phyloP scores from a whole-genome alignment of 2,329 filamentous ascomycete species.

The Ustilaginoidea virens region DNA sequence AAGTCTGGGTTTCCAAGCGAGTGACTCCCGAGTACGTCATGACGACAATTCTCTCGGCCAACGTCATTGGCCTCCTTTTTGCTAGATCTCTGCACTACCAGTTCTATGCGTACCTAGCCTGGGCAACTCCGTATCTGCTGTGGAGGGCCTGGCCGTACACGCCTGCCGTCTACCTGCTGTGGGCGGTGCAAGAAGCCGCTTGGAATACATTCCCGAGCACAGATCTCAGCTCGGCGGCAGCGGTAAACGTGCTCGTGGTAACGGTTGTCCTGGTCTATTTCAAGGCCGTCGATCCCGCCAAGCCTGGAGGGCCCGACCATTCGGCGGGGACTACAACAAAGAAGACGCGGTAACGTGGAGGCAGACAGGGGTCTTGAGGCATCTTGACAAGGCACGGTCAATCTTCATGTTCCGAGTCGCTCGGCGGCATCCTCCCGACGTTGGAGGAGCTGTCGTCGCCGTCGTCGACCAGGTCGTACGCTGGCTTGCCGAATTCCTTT shows the following conservation, averaged over 20 bases:
- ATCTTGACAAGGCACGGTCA: constrained; percentile 22
- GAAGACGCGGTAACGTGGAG: constrained; percentile 16
- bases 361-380: constrained; percentile 50
- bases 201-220: constrained; percentile 92
- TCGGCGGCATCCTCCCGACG: constrained; percentile 73
- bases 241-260: constrained; percentile 53
- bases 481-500: constrained; percentile 56
- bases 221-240: constrained; percentile 36
- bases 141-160: constrained; percentile 64
- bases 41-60: constrained; percentile 61
- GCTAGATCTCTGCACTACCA: constrained; percentile 87
- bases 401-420: constrained; percentile 63
- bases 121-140: constrained; percentile 75
- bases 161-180: constrained; percentile 50
- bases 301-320: no score
- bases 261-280: constrained; percentile 50
- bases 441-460: constrained; percentile 67
- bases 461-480: constrained; percentile 47
- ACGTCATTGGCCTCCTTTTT: constrained; percentile 68
- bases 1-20: constrained; percentile 37
- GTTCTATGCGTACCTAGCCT: constrained; percentile 84
- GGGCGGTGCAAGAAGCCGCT: constrained; percentile 73
- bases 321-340: no score
- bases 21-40: constrained; percentile 60
- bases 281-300: no score